Base-by-base conservation (phyloP, 495 filamentous ascomycete genomes). In the Trypethelium eluteriae region DNA sequence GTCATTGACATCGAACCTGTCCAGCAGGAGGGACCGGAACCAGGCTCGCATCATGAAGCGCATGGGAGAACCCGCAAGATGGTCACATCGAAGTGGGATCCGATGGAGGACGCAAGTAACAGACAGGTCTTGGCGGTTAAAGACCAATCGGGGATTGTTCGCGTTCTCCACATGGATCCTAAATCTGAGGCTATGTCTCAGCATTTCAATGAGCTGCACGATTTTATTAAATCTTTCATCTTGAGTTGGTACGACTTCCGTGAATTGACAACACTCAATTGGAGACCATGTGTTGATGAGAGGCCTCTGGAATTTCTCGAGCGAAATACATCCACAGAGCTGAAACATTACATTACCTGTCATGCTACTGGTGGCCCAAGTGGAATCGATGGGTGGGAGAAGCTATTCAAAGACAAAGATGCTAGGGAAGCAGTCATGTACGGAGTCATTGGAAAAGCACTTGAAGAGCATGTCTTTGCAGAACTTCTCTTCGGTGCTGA, bases 381-480 rank as follows among this genome's bases (percentile, higher is more conserved):
- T 32, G 57, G 66, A 18, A 14, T 38, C 16, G 38, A 41, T 14
- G 62, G 69, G n/a, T 71, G 69, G 69, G 34, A 18, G 0, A 9
- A 47, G n/a, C 36, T 71, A 0, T 50, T 68, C 36, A 35, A 10
- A 9, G 41, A 66, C 11, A 38, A 41, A 10, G 38, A 39, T 34
- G 46, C 62, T 47, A 63, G 69, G 11, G 35, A 64, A 38, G 63
- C 69, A 9, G 34, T 71, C 57, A 47, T 68, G 12, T 50, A 39
- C 25, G 66, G 63, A 0, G 49, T 71, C 44, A 62, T 68, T n/a
- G 44, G 63, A 1, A 47, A 59, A 38, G 66, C 64, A n/a, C 62
- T 71, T 34, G 65, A 71, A 56, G 69, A 71, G 46, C 38, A 63
- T 9, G 66, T 68, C 3, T 71, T 71, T 49, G 44, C 47, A 25